phyloP scores from a whole-genome alignment of 2,329 filamentous ascomycete genomes.

The Pseudogymnoascus sp. region DNA sequence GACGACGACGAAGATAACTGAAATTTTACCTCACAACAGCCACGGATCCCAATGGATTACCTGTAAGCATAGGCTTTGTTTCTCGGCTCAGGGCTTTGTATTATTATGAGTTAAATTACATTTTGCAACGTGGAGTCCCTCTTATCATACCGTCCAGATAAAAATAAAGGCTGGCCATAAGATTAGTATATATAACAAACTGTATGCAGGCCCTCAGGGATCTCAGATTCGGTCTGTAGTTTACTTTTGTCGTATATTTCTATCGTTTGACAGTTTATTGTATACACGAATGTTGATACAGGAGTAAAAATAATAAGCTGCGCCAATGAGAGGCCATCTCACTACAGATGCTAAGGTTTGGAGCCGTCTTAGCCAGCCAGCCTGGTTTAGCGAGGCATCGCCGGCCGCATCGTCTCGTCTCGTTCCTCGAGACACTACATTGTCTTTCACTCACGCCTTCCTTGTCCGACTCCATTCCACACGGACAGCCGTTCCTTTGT shows the following conservation, averaged over 20 bases:
- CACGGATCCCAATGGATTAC: neutral
- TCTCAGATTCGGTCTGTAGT: neutral
- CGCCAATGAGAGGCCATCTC: neutral
- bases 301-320: neutral
- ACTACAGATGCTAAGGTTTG: neutral
- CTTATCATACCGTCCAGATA: no score
- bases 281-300: neutral
- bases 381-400: constrained; percentile 4
- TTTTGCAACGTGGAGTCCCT: no score
- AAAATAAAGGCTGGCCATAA: neutral
- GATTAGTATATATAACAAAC: neutral
- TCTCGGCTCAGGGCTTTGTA: neutral
- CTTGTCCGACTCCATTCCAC: neutral
- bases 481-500: neutral
- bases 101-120: neutral
- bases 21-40: neutral
- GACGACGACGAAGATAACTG: neutral
- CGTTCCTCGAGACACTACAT: constrained; percentile 3
- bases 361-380: constrained; percentile 2
- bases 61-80: neutral
- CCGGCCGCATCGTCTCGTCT: neutral
- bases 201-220: neutral
- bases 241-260: neutral
- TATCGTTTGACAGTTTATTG: neutral
- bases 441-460: neutral